These are phyloP conservation scores for Echites panduratus DNA, from an alignment of 257 asterid genomes.

Conservation along the genomic window DNA sequence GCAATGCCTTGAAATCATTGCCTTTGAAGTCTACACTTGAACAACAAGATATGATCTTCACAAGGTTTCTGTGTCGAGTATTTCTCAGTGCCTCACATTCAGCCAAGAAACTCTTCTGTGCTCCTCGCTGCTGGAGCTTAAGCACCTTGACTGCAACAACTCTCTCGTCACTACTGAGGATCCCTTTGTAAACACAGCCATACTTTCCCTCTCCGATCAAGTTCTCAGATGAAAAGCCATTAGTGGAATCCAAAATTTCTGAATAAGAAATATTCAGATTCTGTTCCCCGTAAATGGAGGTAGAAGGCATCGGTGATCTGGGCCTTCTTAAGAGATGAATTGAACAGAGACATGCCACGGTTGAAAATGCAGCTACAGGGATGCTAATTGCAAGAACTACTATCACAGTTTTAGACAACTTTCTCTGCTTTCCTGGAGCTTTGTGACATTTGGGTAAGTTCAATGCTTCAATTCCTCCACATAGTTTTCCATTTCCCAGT, in stretches of 20 bases:
- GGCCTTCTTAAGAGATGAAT: slow-evolving; percentile 7
- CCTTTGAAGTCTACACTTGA: slow-evolving; percentile 24
- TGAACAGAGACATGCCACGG: slow-evolving; percentile 4
- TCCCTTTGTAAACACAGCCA: slow-evolving; percentile 23
- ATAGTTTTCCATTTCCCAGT: slow-evolving; percentile 21
- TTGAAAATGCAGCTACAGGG: slow-evolving; percentile 9
- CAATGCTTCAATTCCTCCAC: no score
- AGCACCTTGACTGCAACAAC: slow-evolving; percentile 27
- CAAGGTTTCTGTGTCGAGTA: slow-evolving; percentile 29
- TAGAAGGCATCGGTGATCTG: neutral
- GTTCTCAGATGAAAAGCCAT: slow-evolving; percentile 29
- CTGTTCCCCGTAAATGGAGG: neutral
- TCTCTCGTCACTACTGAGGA: slow-evolving; percentile 4
- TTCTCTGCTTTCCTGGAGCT: neutral
- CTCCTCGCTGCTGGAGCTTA: slow-evolving; percentile 27
- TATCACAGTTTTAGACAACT: slow-evolving; percentile 12
- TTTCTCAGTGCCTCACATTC: slow-evolving; percentile 31
- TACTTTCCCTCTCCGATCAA: slow-evolving; percentile 29
- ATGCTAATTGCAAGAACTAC: slow-evolving; percentile 13
- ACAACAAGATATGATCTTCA: slow-evolving; percentile 22
- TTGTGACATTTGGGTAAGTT: no score
- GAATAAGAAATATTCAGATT: slow-evolving; percentile 18
- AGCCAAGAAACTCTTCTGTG: slow-evolving; percentile 25
- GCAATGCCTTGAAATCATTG: slow-evolving; percentile 31
- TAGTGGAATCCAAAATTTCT: slow-evolving; percentile 18